phyloP scores from a whole-genome alignment of 768 basidiomycete genomes.

The Serendipita sp. region DNA sequence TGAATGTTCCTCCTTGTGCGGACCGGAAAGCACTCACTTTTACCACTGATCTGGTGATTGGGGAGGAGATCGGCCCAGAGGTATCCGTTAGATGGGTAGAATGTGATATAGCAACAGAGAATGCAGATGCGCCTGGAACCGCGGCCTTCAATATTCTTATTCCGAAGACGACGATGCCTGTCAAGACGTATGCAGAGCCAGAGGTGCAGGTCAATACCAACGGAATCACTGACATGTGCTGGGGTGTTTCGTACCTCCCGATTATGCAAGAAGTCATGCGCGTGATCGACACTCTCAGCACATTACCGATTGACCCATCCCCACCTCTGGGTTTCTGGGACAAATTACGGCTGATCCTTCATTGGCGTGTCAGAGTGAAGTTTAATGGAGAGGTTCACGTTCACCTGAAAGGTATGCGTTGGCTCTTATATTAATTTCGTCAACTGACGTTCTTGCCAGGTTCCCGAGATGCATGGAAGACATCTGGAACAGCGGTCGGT shows the following conservation, averaged over 20 bases:
- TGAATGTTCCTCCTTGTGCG: slow-evolving; percentile 46
- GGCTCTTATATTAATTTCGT: not conserved
- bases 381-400: slow-evolving; percentile 61
- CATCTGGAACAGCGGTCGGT: slow-evolving; percentile 60
- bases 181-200: slow-evolving; percentile 80
- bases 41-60: slow-evolving; percentile 66
- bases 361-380: slow-evolving; percentile 57
- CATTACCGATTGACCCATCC: slow-evolving; percentile 63
- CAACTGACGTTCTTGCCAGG: slow-evolving; percentile 37
- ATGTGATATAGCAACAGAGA: slow-evolving; percentile 43
- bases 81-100: slow-evolving; percentile 56
- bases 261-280: slow-evolving; percentile 77
- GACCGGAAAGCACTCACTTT: slow-evolving; percentile 39
- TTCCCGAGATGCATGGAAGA: slow-evolving; percentile 60
- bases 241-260: slow-evolving; percentile 79
- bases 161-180: slow-evolving; percentile 88
- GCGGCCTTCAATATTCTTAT: slow-evolving; percentile 42
- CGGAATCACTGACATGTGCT: slow-evolving; percentile 57
- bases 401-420: slow-evolving; percentile 66
- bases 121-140: slow-evolving; percentile 36
- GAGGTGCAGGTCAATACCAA: slow-evolving; percentile 48
- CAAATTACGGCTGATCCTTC: slow-evolving; percentile 73
- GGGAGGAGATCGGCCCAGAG: slow-evolving; percentile 65
- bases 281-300: slow-evolving; percentile 64
- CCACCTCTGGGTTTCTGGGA: slow-evolving; percentile 89